Conservation (phyloP, 345 rosid species). For the Eucalyptus cloeziana region DNA sequence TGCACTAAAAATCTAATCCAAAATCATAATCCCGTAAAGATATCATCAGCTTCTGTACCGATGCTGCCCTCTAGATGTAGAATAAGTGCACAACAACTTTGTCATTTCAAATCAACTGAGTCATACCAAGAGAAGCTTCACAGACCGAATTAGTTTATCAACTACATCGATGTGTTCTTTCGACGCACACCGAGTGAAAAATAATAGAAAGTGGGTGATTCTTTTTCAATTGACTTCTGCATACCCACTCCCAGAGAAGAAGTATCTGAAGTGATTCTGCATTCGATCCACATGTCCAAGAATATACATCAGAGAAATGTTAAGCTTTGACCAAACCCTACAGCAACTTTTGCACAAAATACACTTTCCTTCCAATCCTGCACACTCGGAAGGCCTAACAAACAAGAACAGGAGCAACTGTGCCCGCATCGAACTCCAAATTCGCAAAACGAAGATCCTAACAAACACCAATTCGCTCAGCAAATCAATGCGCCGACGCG, state of each 20-base stretch:
- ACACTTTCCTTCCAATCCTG: not conserved
- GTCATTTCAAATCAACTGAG: not conserved
- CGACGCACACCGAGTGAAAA: not conserved
- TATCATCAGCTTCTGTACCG: not conserved
- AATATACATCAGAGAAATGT: not conserved
- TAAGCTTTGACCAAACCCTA: not conserved
- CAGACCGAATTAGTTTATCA: not conserved
- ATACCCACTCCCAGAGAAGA: not conserved
- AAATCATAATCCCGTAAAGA: not conserved
- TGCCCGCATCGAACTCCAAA: not conserved
- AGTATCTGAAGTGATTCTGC: not conserved
- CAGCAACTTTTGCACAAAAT: not conserved
- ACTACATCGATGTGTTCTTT: not conserved
- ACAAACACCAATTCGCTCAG: not conserved
- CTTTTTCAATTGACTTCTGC: not conserved
- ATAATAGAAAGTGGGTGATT: not conserved
- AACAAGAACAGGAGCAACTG: not conserved
- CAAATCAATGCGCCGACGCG: not conserved
- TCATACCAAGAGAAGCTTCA: not conserved
- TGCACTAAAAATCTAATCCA: not conserved
- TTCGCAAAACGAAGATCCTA: not conserved
- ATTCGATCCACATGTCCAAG: not conserved
- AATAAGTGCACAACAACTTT: not conserved
- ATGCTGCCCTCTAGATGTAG: not conserved
- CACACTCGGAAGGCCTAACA: not conserved